Conservation (phyloP, 495 filamentous ascomycete genomes). For the Sphaerosporella brunnea region DNA sequence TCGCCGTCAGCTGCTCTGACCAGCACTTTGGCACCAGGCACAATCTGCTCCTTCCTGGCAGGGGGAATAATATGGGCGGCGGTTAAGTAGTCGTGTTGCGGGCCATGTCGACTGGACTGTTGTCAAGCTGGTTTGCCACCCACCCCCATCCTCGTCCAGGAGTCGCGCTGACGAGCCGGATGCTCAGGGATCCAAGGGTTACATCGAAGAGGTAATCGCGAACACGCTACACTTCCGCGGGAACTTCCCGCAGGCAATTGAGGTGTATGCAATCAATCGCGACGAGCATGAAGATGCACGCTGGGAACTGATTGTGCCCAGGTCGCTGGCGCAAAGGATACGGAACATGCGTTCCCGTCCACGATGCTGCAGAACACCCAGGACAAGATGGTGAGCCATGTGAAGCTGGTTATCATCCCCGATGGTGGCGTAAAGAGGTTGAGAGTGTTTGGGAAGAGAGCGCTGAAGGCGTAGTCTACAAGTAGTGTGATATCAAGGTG, state of each 20-base stretch:
- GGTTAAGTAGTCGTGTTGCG: constrained; percentile 64
- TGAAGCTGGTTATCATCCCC: constrained; percentile 78
- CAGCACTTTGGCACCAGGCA: constrained; percentile 72
- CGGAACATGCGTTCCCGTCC: constrained; percentile 51
- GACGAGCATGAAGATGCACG: constrained; percentile 35
- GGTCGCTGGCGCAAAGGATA: constrained; percentile 61
- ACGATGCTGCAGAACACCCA: constrained; percentile 28
- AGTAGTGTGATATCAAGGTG: too few relatives aligned
- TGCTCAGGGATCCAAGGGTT: constrained; percentile 42
- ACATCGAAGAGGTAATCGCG: constrained; percentile 53
- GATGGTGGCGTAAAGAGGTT: constrained; percentile 85
- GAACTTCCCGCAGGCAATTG: constrained; percentile 68
- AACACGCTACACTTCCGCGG: constrained; percentile 84
- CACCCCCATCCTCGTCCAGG: not conserved
- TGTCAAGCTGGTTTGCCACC: constrained; percentile 36
- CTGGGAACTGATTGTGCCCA: constrained; percentile 52
- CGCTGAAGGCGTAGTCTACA: not conserved
- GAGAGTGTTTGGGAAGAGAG: constrained; percentile 33
- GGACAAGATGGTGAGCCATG: constrained; percentile 50
- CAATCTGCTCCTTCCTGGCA: constrained; percentile 68
- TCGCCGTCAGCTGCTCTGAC: constrained; percentile 60
- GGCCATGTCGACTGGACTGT: constrained; percentile 79
- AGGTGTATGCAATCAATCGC: constrained; percentile 45
- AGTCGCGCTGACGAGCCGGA: not conserved
- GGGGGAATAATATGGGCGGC: constrained; percentile 83